These are phyloP conservation scores for Patellaria atrata DNA, from an alignment of 495 filamentous ascomycete genomes.

Conservation along the genomic window DNA sequence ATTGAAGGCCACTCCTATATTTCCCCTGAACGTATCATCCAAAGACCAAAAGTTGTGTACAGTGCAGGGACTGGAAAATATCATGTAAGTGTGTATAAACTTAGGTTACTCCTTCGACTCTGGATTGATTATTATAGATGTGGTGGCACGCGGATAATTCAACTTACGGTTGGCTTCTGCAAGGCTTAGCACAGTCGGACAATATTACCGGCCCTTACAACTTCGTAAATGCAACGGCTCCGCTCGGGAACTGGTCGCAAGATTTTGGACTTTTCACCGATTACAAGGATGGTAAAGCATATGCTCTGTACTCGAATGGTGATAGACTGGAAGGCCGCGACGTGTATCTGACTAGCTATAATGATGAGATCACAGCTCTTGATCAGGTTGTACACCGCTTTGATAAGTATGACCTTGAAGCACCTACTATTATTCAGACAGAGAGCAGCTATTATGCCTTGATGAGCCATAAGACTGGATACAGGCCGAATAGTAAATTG, in stretches of 20 bases:
- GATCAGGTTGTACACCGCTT: constrained; percentile 30
- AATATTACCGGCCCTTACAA: constrained; percentile 30
- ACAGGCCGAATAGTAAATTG: constrained; percentile 31
- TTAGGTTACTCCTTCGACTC: constrained; percentile 3
- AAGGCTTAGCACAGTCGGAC: constrained; percentile 29
- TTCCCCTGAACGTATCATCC: constrained; percentile 28
- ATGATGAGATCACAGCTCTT: constrained; percentile 25
- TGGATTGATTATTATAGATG: constrained; percentile 21
- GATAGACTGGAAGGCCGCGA: constrained; percentile 29
- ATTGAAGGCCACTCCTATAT: constrained; percentile 27
- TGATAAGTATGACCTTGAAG: constrained; percentile 34
- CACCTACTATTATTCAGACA: constrained; percentile 32
- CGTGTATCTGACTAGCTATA: constrained; percentile 30
- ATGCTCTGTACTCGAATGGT: constrained; percentile 33
- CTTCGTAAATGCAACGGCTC: constrained; percentile 29
- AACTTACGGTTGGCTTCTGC: constrained; percentile 30
- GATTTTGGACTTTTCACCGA: constrained; percentile 35
- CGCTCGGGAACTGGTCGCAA: constrained; percentile 34
- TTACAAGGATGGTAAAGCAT: constrained; percentile 29
- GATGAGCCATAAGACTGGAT: constrained; percentile 36
- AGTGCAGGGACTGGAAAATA: constrained; percentile 25
- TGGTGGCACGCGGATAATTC: constrained; percentile 37
- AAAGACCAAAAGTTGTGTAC: constrained; percentile 33
- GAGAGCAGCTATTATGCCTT: constrained; percentile 32
- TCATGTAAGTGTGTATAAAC: constrained; percentile 21